phyloP scores from a whole-genome alignment of 257 asterid genomes.

The Fraxinus pennsylvanica region DNA sequence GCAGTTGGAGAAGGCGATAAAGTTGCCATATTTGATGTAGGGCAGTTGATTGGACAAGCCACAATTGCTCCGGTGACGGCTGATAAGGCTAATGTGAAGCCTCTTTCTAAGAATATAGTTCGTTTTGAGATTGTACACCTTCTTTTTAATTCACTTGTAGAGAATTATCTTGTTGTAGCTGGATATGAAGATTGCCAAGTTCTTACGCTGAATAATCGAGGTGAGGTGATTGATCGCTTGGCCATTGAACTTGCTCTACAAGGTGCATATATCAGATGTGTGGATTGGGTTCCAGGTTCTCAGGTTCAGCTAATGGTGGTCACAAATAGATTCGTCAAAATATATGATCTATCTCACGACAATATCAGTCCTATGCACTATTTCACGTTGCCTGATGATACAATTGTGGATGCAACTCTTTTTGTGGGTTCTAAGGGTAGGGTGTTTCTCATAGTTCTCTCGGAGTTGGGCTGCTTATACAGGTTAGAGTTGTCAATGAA shows the following conservation, averaged over 20 bases:
- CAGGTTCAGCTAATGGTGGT: conserved; percentile 98
- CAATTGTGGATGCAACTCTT: conserved; percentile 79
- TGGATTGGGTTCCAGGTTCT: conserved; percentile 97
- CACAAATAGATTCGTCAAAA: conserved; percentile 87
- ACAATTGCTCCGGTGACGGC: conserved; percentile 93
- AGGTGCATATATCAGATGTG: conserved; percentile 90
- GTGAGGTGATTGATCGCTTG: conserved; percentile 95
- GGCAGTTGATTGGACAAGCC: conserved; percentile 97
- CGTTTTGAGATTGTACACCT: conserved; percentile 97
- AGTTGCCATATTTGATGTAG: conserved; percentile 97
- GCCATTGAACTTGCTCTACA: conserved; percentile 97
- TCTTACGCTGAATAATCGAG: conserved; percentile 90
- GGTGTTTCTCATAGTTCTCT: conserved; percentile 71
- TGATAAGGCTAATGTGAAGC: conserved; percentile 98
- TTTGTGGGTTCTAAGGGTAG: conserved; percentile 78
- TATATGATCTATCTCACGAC: conserved; percentile 94
- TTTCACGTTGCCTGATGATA: conserved; percentile 74
- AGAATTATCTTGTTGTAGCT: conserved; percentile 91
- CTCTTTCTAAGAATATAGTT: conserved; percentile 88
- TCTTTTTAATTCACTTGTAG: conserved; percentile 76
- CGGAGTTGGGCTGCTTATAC: conserved; percentile 82
- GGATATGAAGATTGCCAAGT: conserved; percentile 99
- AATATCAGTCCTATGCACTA: conserved; percentile 93
- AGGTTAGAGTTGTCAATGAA: conserved; percentile 79
- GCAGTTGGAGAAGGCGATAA: conserved; percentile 99